Base-by-base conservation (phyloP, 2,329 filamentous ascomycete genomes). In the Parastagonospora avenae region DNA sequence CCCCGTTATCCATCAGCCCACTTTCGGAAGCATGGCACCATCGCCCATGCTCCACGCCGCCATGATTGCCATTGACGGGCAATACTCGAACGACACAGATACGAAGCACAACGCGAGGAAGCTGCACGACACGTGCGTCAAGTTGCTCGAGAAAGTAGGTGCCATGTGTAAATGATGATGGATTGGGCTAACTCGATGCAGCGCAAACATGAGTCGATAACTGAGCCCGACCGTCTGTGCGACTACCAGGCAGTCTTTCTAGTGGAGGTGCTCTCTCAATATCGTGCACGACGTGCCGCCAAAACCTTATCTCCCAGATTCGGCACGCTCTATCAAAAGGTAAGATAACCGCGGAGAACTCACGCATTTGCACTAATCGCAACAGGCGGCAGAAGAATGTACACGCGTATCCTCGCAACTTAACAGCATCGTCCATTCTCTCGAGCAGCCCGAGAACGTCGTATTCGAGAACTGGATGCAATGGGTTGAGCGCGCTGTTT, bases 231-330 rank as follows among this genome's bases (percentile, higher is more conserved):
- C 6, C 64, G 72, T 31, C 50, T 75, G 8, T 76, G 71, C 46
- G 77, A 79, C 49, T 71, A 74, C 55, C 77, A 79, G 60, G 73
- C 76, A 4, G 60, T 76, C 4, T 70, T 79, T 27, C 62, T 79
- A n/a, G 54, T 77, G 7, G 77, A 79, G 54, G 48, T 75, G 0
- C 67, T 76, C 12, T 72, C 76, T 4, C 70, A 77, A 28, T 78
- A 75, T 60, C 73, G 70, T 46, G 72, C 74, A 8, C 68, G 74
- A 39, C 72, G 76, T 29, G 70, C 70, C 19, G 66, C 71, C 12
- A 69, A 62, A 36, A 61, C 64, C 6, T 53, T 77, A 12, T 76
- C 75, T 9, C 57, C 66, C 19, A 65, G 64, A 5, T 79, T 79
- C 52, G 59, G 71, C 32, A 60, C 63, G 15, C 56, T 76, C 39